A percentile compares a stretch with the other conserved stretches of the same genome.
Conservation (phyloP, 306 rosid genomes). For the Carpinus viminea region DNA sequence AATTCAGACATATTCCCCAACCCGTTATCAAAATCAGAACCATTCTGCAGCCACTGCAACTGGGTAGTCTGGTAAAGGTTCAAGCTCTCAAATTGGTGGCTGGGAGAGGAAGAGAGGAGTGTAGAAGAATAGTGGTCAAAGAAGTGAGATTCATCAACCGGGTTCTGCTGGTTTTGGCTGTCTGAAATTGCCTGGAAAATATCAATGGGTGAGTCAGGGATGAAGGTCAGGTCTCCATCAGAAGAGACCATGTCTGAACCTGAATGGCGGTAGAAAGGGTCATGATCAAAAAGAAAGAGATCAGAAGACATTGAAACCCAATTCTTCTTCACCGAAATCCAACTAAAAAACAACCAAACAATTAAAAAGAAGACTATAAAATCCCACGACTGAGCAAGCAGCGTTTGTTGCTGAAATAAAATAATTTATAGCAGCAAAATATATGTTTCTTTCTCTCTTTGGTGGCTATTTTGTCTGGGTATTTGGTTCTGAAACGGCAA, state of each 20-base stretch:
- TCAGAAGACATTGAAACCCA: slow-evolving; percentile 67
- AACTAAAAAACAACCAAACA: neutral
- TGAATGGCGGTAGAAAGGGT: slow-evolving; percentile 41
- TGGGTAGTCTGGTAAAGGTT: slow-evolving; percentile 36
- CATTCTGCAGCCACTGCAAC: slow-evolving; percentile 17
- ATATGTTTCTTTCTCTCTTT: neutral
- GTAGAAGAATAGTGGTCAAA: slow-evolving; percentile 41
- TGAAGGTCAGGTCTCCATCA: slow-evolving; percentile 39
- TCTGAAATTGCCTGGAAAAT: slow-evolving; percentile 37
- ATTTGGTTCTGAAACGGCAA: slow-evolving; percentile 19
- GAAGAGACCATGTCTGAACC: slow-evolving; percentile 37
- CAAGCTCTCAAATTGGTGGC: slow-evolving; percentile 41
- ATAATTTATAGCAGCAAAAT: neutral
- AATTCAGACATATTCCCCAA: slow-evolving; percentile 37
- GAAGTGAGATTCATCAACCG: slow-evolving; percentile 36
- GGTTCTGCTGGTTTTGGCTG: slow-evolving; percentile 26
- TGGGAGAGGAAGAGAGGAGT: slow-evolving; percentile 54
- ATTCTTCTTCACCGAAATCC: neutral
- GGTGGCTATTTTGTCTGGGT: slow-evolving; percentile 23
- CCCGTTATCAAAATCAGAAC: slow-evolving; percentile 27
- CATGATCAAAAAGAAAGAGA: slow-evolving; percentile 45
- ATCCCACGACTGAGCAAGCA: neutral
- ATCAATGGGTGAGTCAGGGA: slow-evolving; percentile 44
- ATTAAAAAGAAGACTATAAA: neutral
- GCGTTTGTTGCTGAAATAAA: slow-evolving; percentile 10